A percentile compares a stretch with the other conserved stretches of the same genome.
phyloP scores from a whole-genome alignment of 495 filamentous ascomycete species.

The Podospora sp. region DNA sequence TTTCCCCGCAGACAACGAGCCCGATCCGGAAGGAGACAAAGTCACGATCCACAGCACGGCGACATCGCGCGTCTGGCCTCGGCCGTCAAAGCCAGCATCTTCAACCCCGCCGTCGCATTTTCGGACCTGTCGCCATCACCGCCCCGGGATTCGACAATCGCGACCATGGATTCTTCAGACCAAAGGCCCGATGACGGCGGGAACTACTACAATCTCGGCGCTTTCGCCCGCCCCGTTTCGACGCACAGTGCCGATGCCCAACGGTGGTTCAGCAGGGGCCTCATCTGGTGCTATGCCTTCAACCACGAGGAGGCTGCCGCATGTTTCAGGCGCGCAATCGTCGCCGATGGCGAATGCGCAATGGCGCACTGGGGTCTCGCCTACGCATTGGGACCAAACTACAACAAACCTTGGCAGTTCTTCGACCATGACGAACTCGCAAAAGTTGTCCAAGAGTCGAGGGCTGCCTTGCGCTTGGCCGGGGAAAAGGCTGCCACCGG shows the following conservation, averaged over 20 bases:
- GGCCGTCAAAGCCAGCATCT: no score
- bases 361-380: constrained; percentile 73
- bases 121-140: neutral
- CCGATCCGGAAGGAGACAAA: no score
- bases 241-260: constrained; percentile 49
- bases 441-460: constrained; percentile 47
- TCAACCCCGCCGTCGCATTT: no score
- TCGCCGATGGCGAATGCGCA: constrained; percentile 54
- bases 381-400: constrained; percentile 67
- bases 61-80: no score
- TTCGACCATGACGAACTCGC: constrained; percentile 63
- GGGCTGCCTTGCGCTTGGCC: constrained; percentile 49
- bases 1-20: no score
- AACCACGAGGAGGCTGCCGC: constrained; percentile 63
- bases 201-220: constrained; percentile 62
- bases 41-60: no score
- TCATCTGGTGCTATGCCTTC: constrained; percentile 67
- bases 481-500: constrained; percentile 33
- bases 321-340: constrained; percentile 63
- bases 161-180: neutral
- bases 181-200: constrained; percentile 1
- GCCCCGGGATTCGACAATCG: neutral
- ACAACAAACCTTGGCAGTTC: constrained; percentile 72
- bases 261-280: constrained; percentile 63
- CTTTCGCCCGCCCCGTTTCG: constrained; percentile 50